A percentile compares a stretch with the other conserved stretches of the same genome.
These are phyloP conservation scores for Komagataella pseudopastoris DNA, from an alignment of 805 yeast genomes.

Conservation along the genomic window DNA sequence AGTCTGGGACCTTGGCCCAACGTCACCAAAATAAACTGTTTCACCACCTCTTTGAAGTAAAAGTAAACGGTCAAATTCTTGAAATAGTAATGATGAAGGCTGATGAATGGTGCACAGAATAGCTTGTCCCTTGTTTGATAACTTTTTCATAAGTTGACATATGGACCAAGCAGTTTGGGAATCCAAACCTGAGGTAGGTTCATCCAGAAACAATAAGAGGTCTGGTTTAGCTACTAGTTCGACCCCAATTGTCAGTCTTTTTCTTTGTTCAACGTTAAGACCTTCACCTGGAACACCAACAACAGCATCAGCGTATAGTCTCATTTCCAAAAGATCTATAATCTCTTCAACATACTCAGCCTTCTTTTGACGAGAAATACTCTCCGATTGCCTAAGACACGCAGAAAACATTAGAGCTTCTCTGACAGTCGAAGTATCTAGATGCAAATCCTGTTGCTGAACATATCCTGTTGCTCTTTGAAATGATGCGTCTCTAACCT, in stretches of 20 bases:
- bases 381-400: conserved; percentile 52
- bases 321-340: conserved; percentile 56
- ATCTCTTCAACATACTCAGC: conserved; percentile 56
- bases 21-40: conserved; percentile 74
- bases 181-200: conserved; percentile 65
- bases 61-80: conserved; percentile 54
- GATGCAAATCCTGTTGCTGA: conserved; percentile 71
- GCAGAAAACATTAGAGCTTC: conserved; percentile 68
- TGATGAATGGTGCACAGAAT: conserved; percentile 69
- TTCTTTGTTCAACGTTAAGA: conserved; percentile 54
- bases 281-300: conserved; percentile 71
- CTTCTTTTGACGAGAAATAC: conserved; percentile 44
- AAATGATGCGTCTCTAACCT: conserved; percentile 48
- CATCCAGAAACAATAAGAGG: conserved; percentile 49
- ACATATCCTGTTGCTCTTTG: conserved; percentile 71
- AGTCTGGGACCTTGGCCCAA: conserved; percentile 48
- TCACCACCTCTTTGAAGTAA: conserved; percentile 64
- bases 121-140: conserved; percentile 63
- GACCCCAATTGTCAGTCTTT: conserved; percentile 57
- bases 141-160: conserved; percentile 49
- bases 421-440: conserved; percentile 56
- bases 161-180: conserved; percentile 63
- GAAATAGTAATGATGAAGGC: conserved; percentile 59
- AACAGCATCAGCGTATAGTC: conserved; percentile 59
- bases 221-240: conserved; percentile 61